Conservation (phyloP, 1,284 basidiomycete species). For the Pterulicium gracile region DNA sequence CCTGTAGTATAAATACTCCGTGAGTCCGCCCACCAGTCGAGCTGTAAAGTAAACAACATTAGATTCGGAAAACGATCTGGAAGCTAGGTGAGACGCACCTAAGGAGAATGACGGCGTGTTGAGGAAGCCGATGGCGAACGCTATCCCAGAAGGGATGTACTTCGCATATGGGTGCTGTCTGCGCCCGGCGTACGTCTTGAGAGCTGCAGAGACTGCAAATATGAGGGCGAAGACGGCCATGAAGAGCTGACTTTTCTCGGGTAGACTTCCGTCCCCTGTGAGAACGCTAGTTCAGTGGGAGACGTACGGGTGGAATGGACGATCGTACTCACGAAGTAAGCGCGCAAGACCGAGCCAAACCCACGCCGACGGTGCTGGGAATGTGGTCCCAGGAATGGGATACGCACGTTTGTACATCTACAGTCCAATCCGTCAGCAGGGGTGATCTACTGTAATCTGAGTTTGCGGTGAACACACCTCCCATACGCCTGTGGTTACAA, state of each 20-base stretch:
- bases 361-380: conserved; percentile 90
- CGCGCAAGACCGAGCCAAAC: conserved; percentile 88
- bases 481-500: conserved; percentile 55
- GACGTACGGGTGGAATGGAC: conserved; percentile 2
- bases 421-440: no score
- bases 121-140: conserved; percentile 85
- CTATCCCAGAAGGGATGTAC: conserved; percentile 85
- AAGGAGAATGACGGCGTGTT: conserved; percentile 95
- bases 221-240: conserved; percentile 72
- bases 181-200: conserved; percentile 53
- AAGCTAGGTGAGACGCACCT: not conserved
- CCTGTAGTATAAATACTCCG: conserved; percentile 60
- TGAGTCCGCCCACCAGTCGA: conserved; percentile 78
- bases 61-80: not conserved
- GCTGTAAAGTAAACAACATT: conserved; percentile 31
- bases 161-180: conserved; percentile 39
- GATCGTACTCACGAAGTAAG: conserved; percentile 55
- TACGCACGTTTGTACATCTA: conserved; percentile 83
- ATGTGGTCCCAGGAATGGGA: conserved; percentile 78
- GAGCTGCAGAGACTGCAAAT: conserved; percentile 56
- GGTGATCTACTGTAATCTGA: conserved; percentile 24
- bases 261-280: conserved; percentile 72
- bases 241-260: conserved; percentile 65
- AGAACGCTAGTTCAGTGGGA: conserved; percentile 8
- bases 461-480: not conserved